A percentile compares a stretch with the other conserved stretches of the same genome.
These are phyloP conservation scores for Powellomyces hirtus DNA, from an alignment of 192 early-diverging fungal genomes.

Conservation along the genomic window DNA sequence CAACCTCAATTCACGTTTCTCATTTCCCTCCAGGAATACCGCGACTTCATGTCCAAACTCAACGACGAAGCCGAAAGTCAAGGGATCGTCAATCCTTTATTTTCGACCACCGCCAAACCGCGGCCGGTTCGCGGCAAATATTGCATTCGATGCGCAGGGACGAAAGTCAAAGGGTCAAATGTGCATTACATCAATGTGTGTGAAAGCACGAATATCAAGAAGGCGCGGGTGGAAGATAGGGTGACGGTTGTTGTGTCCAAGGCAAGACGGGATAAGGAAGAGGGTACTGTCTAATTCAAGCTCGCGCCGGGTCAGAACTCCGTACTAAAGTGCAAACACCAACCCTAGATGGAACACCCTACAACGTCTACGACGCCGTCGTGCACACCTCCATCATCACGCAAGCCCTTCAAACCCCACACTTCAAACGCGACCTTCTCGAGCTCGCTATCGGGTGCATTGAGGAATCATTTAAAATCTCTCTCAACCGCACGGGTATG, in stretches of 20 bases:
- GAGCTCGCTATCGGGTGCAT: conserved; percentile 9
- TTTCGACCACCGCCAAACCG: not conserved
- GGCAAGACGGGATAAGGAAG: not conserved
- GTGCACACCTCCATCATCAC: conserved; percentile 4
- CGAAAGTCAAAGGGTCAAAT: not conserved
- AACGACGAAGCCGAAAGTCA: not conserved
- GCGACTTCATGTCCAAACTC: not conserved
- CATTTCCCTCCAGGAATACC: conserved; percentile 5
- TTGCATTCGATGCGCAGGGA: not conserved
- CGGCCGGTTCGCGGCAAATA: not conserved
- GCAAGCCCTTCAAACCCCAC: not conserved
- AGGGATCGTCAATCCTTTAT: not conserved
- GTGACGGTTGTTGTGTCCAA: conserved; percentile 9
- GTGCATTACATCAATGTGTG: conserved; percentile 8
- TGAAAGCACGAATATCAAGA: not conserved
- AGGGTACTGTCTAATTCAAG: conserved; percentile 2
- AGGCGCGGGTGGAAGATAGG: not conserved
- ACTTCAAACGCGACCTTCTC: not conserved
- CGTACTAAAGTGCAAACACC: too few species aligned
- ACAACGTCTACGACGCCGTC: conserved; percentile 16
- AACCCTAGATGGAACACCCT: conserved; percentile 2
- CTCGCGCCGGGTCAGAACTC: not conserved
- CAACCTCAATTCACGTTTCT: too few species aligned
- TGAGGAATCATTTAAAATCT: conserved; percentile 3
- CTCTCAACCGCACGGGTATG: not conserved